Evolutionary conservation across 192 early-diverging fungal species (phyloP).

Genomic region (Backusella mclennaniae): DNA sequence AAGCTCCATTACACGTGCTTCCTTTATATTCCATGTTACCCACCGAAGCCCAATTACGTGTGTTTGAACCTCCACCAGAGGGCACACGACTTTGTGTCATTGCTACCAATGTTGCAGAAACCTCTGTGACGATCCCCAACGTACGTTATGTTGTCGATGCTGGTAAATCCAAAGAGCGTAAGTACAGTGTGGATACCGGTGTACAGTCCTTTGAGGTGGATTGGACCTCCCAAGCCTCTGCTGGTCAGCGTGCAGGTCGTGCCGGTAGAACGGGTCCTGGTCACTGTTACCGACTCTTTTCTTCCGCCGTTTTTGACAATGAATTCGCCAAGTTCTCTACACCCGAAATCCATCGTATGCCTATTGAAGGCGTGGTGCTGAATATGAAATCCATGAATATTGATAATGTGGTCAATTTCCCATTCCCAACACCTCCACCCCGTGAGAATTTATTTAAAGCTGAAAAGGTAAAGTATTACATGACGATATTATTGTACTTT

Average conservation of each 20-base stretch:
- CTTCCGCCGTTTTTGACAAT: constrained; percentile 89
- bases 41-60: constrained; percentile 85
- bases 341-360: constrained; percentile 92
- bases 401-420: constrained; percentile 92
- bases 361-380: constrained; percentile 94
- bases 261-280: constrained; percentile 95
- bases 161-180: constrained; percentile 90
- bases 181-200: constrained; percentile 81
- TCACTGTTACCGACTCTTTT: constrained; percentile 95
- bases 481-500: no score
- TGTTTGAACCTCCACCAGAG: constrained; percentile 86
- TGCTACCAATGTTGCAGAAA: constrained; percentile 99
- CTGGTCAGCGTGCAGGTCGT: constrained; percentile 92
- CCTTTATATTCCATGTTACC: constrained; percentile 97
- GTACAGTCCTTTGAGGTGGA: constrained; percentile 86
- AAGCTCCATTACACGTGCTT: constrained; percentile 83
- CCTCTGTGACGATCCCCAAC: constrained; percentile 93
- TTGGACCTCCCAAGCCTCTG: constrained; percentile 94
- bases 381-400: constrained; percentile 99
- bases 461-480: constrained; percentile 51
- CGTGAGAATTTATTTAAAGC: constrained; percentile 69
- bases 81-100: constrained; percentile 91
- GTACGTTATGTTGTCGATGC: constrained; percentile 95
- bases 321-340: constrained; percentile 82
- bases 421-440: constrained; percentile 94